These are phyloP conservation scores for Tetrapisispora nanseiensis DNA, from an alignment of 805 yeast species.

Conservation along the genomic window DNA sequence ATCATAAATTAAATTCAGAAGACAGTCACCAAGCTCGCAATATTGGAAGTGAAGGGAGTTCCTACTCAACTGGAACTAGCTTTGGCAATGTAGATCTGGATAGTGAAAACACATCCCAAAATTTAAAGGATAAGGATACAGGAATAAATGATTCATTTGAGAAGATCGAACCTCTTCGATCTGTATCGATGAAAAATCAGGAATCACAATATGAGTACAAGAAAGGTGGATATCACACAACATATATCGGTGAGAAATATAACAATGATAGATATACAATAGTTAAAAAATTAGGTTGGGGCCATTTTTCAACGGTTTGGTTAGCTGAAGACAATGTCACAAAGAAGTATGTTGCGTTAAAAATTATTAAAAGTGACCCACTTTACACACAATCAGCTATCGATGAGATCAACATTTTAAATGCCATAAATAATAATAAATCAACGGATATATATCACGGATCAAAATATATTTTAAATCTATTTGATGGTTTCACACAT, in stretches of 20 bases:
- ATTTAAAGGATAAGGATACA: too few relatives aligned
- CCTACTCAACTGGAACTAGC: too few relatives aligned
- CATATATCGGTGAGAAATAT: slow-evolving; percentile 75
- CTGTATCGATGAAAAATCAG: slow-evolving; percentile 41
- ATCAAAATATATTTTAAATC: slow-evolving; percentile 65
- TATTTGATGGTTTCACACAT: slow-evolving; percentile 78
- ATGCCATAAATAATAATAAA: slow-evolving; percentile 38
- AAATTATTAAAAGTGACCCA: slow-evolving; percentile 81
- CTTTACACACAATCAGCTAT: slow-evolving; percentile 89
- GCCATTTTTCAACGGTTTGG: slow-evolving; percentile 96
- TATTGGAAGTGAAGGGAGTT: too few relatives aligned
- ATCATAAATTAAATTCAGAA: neutral
- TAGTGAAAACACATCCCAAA: too few relatives aligned
- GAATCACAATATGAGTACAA: slow-evolving; percentile 80
- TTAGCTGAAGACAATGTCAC: slow-evolving; percentile 53
- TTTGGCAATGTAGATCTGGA: too few relatives aligned
- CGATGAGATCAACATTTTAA: slow-evolving; percentile 79
- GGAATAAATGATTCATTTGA: neutral
- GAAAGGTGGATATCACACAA: slow-evolving; percentile 94
- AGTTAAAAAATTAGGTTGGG: slow-evolving; percentile 95
- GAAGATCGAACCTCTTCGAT: neutral
- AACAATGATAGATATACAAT: slow-evolving; percentile 69
- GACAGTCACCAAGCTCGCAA: too few relatives aligned
- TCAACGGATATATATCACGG: slow-evolving; percentile 33
- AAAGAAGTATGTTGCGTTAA: slow-evolving; percentile 79